Conservation (phyloP, 345 rosid species). For the Erysimum cheiranthoides region DNA sequence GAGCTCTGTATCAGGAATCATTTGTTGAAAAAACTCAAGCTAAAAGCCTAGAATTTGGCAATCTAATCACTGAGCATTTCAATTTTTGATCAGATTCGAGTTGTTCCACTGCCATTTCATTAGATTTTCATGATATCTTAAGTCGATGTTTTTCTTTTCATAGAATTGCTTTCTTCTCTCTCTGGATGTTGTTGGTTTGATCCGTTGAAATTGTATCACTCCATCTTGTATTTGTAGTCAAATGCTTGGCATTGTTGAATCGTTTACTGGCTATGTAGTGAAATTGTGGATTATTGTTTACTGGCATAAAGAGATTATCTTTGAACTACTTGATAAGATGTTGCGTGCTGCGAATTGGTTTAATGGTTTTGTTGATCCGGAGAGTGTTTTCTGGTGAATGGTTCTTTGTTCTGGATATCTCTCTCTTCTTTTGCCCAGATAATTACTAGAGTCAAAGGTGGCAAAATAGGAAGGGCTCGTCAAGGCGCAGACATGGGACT, state of each 20-base stretch:
- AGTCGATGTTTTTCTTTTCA: too few species aligned
- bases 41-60: neutral
- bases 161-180: neutral
- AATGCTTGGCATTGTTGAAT: slow-evolving; percentile 21
- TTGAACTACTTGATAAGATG: slow-evolving; percentile 4
- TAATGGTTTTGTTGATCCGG: neutral
- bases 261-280: neutral
- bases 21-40: neutral
- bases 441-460: slow-evolving; percentile 76
- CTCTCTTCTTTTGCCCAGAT: slow-evolving; percentile 48
- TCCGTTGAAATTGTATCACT: neutral
- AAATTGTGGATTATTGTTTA: neutral
- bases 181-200: neutral
- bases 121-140: too few species aligned
- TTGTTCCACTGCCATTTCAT: too few species aligned
- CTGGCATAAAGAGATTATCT: neutral
- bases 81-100: too few species aligned
- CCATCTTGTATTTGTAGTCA: neutral
- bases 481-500: slow-evolving; percentile 80
- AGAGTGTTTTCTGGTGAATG: slow-evolving; percentile 1
- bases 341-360: neutral
- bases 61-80: neutral
- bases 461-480: slow-evolving; percentile 68
- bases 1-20: neutral
- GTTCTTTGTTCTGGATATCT: neutral